These are phyloP conservation scores for Vigna angularis DNA, from an alignment of 306 rosid genomes.

Conservation along the genomic window DNA sequence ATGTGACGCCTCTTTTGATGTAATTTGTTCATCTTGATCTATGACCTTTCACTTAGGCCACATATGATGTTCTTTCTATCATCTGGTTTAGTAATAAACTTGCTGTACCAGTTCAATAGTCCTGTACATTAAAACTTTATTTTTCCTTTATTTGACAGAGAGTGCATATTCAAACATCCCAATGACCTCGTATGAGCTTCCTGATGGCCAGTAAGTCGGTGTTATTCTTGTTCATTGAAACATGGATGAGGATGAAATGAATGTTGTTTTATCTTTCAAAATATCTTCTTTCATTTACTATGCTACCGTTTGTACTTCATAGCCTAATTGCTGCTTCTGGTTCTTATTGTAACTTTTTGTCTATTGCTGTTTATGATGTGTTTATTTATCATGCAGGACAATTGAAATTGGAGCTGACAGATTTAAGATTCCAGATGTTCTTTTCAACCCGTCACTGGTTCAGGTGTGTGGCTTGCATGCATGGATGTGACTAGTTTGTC, in stretches of 20 bases:
- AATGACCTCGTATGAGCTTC: conserved; percentile 95
- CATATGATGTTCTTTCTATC: conserved; percentile 26
- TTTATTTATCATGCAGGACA: conserved; percentile 60
- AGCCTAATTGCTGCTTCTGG: conserved; percentile 16
- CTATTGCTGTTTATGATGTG: conserved; percentile 12
- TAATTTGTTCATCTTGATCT: conserved; percentile 18
- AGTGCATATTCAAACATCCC: conserved; percentile 96
- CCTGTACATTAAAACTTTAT: conserved; percentile 31
- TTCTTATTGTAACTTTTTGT: conserved; percentile 29
- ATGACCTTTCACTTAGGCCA: conserved; percentile 10
- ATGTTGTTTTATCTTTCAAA: conserved; percentile 40
- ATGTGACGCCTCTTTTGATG: neutral
- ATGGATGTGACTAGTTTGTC: conserved; percentile 18
- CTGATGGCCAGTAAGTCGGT: conserved; percentile 98
- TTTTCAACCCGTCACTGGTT: conserved; percentile 85
- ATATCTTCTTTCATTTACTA: conserved; percentile 17
- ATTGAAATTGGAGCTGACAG: conserved; percentile 97
- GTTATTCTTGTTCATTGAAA: conserved; percentile 34
- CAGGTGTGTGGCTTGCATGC: conserved; percentile 63
- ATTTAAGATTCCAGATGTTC: conserved; percentile 96
- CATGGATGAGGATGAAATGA: conserved; percentile 8
- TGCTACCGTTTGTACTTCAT: conserved; percentile 22
- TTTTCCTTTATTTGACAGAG: conserved; percentile 57
- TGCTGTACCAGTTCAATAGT: conserved; percentile 21
- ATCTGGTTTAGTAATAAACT: conserved; percentile 27